Base-by-base conservation (phyloP, 116 monocot species). In the Zostera marina region DNA sequence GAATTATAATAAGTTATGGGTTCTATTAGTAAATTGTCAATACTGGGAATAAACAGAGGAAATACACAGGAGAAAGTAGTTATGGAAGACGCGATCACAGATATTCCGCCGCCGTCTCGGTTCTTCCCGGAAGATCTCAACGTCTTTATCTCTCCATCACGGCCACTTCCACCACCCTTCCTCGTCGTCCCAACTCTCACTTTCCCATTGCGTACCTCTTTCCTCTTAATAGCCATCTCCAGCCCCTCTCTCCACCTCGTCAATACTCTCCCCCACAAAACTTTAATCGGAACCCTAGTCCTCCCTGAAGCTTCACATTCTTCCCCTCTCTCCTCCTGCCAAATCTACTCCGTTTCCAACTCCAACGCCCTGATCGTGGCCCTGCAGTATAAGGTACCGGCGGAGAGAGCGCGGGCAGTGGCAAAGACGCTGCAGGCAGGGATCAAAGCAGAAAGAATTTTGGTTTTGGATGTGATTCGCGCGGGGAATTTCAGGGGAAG, bases 41-140 rank as follows among this genome's bases (percentile, higher is more conserved):
- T n/a, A n/a, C n/a, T n/a, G n/a, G n/a, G n/a, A n/a, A n/a, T n/a
- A n/a, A n/a, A 32, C 4, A 32, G 32, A 32, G 32, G 5, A 32
- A 32, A 2, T 32, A 2, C 9, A 55, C 14, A 55, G 2, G 22
- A 55, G 54, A 54, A 13, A 22, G 26, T 9, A 13, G 54, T 44
- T n/a, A 87, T 94, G 94, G 88, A 94, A 49, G 94, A 88, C 72
- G 84, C 76, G 8, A 41, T 94, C 45, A 88, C 88, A 1, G 88
- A 77, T 39, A 16, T 45, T 16, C 81, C 94, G 23, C 94, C 94
- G 40, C 94, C 88, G 0, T 85, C 94, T 47, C 63, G 94, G 23
- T 88, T 94, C 81, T 77, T 79, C 77, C 59, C 57, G 7, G 88
- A 88, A 22, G 94, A 94, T 69, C 88, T 94, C 65, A 79, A 94